phyloP scores from a whole-genome alignment of 768 basidiomycete genomes.

The Pleurotus ostreatus region DNA sequence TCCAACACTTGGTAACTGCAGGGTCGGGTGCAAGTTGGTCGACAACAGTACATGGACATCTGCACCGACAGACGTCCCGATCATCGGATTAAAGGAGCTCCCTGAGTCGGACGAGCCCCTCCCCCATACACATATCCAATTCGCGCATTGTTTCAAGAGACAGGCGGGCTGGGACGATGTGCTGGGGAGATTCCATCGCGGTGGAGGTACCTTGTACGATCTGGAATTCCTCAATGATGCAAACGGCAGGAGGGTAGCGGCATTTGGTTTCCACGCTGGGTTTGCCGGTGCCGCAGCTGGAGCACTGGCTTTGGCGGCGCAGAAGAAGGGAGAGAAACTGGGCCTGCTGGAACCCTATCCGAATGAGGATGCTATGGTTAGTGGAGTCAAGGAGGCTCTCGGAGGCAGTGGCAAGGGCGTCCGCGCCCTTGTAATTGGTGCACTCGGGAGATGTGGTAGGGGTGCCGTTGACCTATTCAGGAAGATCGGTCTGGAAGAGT shows the following conservation, averaged over 20 bases:
- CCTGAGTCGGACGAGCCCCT: slow-evolving; percentile 77
- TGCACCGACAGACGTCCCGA: slow-evolving; percentile 70
- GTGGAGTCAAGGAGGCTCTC: slow-evolving; percentile 60
- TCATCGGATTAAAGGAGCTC: slow-evolving; percentile 97
- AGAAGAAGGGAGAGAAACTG: slow-evolving; percentile 54
- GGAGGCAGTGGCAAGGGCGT: slow-evolving; percentile 68
- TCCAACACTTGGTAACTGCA: slow-evolving; percentile 24
- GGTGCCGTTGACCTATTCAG: slow-evolving; percentile 95
- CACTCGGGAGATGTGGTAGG: slow-evolving; percentile 89
- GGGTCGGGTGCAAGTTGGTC: slow-evolving; percentile 87
- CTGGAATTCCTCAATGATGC: slow-evolving; percentile 91
- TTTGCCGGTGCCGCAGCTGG: slow-evolving; percentile 97
- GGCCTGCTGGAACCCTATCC: slow-evolving; percentile 74
- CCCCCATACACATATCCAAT: slow-evolving; percentile 94
- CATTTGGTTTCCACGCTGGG: slow-evolving; percentile 97
- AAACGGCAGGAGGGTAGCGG: slow-evolving; percentile 86
- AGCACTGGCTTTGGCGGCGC: slow-evolving; percentile 73
- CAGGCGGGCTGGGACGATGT: slow-evolving; percentile 91
- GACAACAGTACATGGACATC: slow-evolving; percentile 85
- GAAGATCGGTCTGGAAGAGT: slow-evolving; percentile 96
- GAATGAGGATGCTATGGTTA: slow-evolving; percentile 84
- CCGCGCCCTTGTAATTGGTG: slow-evolving; percentile 92
- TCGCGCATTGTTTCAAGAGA: slow-evolving; percentile 95
- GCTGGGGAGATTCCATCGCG: slow-evolving; percentile 79
- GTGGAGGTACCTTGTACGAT: slow-evolving; percentile 87